Conservation (phyloP, 768 basidiomycete species). For the Russula emetica region DNA sequence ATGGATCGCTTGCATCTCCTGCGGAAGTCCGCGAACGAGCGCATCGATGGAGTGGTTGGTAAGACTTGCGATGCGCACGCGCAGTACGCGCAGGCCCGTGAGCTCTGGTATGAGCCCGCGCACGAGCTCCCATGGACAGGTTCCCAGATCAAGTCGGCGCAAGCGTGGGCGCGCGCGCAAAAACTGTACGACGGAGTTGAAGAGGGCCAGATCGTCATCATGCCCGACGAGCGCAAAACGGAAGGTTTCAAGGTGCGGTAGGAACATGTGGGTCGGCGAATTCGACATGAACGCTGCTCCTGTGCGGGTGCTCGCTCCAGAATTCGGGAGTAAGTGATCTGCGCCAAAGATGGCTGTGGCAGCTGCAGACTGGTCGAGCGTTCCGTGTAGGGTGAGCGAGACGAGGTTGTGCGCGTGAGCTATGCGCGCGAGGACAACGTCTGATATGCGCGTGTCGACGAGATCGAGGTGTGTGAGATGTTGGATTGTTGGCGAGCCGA, state of each 20-base stretch:
- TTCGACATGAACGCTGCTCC: background rate
- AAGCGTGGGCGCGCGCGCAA: slow-evolving; percentile 46
- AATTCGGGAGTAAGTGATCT: slow-evolving; percentile 55
- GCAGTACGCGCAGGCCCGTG: slow-evolving; percentile 49
- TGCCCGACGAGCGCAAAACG: slow-evolving; percentile 62
- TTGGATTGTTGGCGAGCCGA: slow-evolving; percentile 57
- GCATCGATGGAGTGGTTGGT: slow-evolving; percentile 37
- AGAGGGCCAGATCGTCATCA: slow-evolving; percentile 51
- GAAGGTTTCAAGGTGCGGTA: slow-evolving; percentile 60
- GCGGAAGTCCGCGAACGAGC: slow-evolving; percentile 37
- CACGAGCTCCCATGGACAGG: slow-evolving; percentile 62
- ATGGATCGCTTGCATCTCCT: slow-evolving; percentile 50
- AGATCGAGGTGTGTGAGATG: slow-evolving; percentile 67
- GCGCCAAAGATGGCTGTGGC: slow-evolving; percentile 58
- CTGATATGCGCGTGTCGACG: slow-evolving; percentile 64
- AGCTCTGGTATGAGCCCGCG: slow-evolving; percentile 49
- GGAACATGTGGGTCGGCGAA: slow-evolving; percentile 45
- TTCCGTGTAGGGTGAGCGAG: slow-evolving; percentile 62
- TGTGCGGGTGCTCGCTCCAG: background rate
- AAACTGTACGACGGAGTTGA: slow-evolving; percentile 52
- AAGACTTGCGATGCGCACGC: slow-evolving; percentile 53
- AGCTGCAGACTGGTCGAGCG: slow-evolving; percentile 53
- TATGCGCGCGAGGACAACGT: slow-evolving; percentile 58
- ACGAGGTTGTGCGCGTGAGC: slow-evolving; percentile 58
- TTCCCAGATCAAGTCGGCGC: slow-evolving; percentile 56